Evolutionary conservation across 345 rosid species (phyloP).

Genomic region (Citrus reticulata): DNA sequence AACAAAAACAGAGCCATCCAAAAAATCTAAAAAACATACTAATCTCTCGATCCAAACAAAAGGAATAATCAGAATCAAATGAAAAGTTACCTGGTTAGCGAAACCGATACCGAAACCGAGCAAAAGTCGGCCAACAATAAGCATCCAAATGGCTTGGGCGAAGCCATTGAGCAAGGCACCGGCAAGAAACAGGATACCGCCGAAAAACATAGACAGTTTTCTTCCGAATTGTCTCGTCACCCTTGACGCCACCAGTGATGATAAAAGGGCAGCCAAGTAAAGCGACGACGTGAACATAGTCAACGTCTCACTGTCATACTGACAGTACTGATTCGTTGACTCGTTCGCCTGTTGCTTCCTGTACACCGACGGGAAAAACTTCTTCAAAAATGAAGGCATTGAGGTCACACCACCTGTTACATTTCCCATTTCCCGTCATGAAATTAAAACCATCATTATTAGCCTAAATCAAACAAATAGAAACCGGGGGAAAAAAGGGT

Average conservation of each 20-base stretch:
- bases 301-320: conserved; percentile 64
- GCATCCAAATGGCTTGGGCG: conserved; percentile 83
- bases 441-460: not conserved
- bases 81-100: conserved; percentile 78
- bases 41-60: conserved; percentile 12
- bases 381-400: conserved; percentile 60
- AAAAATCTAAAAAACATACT: not conserved
- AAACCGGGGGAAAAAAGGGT: not conserved
- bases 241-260: conserved; percentile 77
- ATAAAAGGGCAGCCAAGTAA: conserved; percentile 73
- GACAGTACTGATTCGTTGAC: conserved; percentile 70
- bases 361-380: conserved; percentile 71
- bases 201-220: conserved; percentile 79
- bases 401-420: conserved; percentile 87
- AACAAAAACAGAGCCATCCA: not conserved
- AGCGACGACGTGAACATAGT: conserved; percentile 93
- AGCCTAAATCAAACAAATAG: not conserved
- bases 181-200: conserved; percentile 73
- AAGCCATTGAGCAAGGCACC: conserved; percentile 87
- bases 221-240: conserved; percentile 79
- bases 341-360: conserved; percentile 38
- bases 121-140: conserved; percentile 78
- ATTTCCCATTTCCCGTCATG: not conserved
- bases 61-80: not conserved
- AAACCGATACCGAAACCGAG: conserved; percentile 98